Percentiles rank a stretch among this genome's conserved stretches.
phyloP scores from a whole-genome alignment of 176 grass and related monocot species.

The Musa itinerans region DNA sequence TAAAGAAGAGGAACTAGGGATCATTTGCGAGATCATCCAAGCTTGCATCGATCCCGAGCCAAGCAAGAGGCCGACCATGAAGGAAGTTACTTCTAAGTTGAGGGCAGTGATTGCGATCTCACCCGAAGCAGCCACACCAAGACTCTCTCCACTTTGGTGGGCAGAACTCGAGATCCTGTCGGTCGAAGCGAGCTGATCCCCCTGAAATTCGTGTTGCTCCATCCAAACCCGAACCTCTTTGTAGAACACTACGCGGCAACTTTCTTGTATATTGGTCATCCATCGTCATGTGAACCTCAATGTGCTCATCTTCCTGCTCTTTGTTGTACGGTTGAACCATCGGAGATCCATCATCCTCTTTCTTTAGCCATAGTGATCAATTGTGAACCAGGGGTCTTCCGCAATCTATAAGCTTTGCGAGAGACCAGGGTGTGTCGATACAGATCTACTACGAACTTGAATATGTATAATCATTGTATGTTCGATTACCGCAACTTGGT shows the following conservation, averaged over 20 bases:
- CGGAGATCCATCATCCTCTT: not conserved
- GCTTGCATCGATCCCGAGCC: slow-evolving; percentile 52
- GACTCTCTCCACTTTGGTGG: slow-evolving; percentile 91
- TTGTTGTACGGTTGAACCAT: not conserved
- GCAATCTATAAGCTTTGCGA: not conserved
- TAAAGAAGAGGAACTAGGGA: slow-evolving; percentile 39
- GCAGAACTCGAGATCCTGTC: slow-evolving; percentile 91
- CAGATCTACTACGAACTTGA: not conserved
- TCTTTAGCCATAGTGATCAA: not conserved
- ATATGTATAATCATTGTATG: not conserved
- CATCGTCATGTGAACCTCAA: not conserved
- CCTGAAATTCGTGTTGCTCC: not conserved
- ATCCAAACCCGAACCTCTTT: not conserved
- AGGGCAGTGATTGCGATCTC: slow-evolving; percentile 37
- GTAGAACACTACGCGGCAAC: not conserved
- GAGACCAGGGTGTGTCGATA: not conserved
- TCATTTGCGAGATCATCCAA: slow-evolving; percentile 62
- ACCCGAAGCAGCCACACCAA: slow-evolving; percentile 65
- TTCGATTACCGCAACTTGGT: not conserved
- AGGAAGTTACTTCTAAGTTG: slow-evolving; percentile 44
- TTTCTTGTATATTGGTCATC: not conserved
- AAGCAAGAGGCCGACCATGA: slow-evolving; percentile 38
- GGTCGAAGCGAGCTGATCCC: slow-evolving; percentile 46
- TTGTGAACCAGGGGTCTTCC: not conserved
- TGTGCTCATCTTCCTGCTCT: not conserved